Base-by-base conservation (phyloP, 169 alveolate genomes). In the Babesia divergens region DNA sequence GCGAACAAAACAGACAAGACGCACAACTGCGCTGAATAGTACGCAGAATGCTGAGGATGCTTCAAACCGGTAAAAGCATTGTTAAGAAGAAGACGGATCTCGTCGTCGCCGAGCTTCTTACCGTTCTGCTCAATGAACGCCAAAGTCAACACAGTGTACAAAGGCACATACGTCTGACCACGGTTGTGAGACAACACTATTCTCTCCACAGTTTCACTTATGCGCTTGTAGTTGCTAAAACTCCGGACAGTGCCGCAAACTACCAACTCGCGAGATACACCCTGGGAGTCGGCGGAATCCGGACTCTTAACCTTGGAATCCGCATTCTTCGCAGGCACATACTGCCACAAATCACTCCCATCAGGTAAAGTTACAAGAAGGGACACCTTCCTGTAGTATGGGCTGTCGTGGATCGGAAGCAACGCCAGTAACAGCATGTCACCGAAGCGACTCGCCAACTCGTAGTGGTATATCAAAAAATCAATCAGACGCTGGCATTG, bases 381-480 rank as follows among this genome's bases (percentile, higher is more conserved):
- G 16, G 51, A 38, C 22, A 55, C 34, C 52, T 68, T 64, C 42
- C 24, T 38, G 52, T 28, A 80, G 44, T 69, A 70, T 0, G 49
- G 43, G 47, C 72, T 56, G 13, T 69, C 66, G 74, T 80, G 77
- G 22, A 54, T 65, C 11, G 74, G 88, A 13, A 80, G 37, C 7
- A 58, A 35, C 11, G 64, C 8, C 46, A 56, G 44, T 16, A 80
- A 37, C 34, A 71, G 29, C 34, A 55, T 47, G 20, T 59, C 84
- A 4, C 69, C 46, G 28, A 46, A 80, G 6, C 76, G 58, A 6
- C 49, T 50, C 14, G 74, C 64, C 29, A 70, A 35, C 24, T 80
- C 74, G 52, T 69, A 80, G 32, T 58, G 67, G 65, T 60, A 80
- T 22, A 80, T 80, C 35, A 80, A 28, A 47, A 24, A 80, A 29